Evolutionary conservation across 345 rosid species (phyloP), one percentile per base, ranked within the genome.

Genomic region (Eucalyptus lansdowneana): DNA sequence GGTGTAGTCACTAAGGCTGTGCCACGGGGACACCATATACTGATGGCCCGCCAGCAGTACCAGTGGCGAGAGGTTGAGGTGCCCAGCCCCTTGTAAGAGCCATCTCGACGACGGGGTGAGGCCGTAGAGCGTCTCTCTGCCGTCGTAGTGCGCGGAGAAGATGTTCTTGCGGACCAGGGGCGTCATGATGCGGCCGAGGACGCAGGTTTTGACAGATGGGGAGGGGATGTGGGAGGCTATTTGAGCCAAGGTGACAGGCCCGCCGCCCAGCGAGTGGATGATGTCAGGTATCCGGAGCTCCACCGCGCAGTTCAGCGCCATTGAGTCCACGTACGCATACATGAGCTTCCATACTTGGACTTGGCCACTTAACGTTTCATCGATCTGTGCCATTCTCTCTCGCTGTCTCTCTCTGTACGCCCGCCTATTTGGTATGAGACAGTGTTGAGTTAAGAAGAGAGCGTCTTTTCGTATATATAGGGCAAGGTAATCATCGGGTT

Each of bases 231-330:
- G 27, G 17, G 93, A 90, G 88, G 92, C 89, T 6, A 94, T 90
- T 15, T 91, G 89, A 87, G 90, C 87, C 58, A 92, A 27, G 9
- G 94, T 80, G 54, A 91, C 58, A 1, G 90, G 90, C 80, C 69
- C 50, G 24, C 81, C 50, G 11, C 88, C 91, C 19, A 88, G 88
- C 4, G 92, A 91, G 53, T 88, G 86, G 19, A 94, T 92, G 15
- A 92, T 91, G 24, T 92, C 92, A 14, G 94, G 87, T 40, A 93
- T 50, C 6, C 86, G 31, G 22, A 93, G 93, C 90, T 91, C 91
- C 11, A 93, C 89, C 11, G 91, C 90, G 89, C 89, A 88, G 29
- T 88, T 91, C 85, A 92, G 65, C 2, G 80, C 92, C 90, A 93
- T 89, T 8, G 93, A 90, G 50, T 90, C 92, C 9, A 86, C 90